These are phyloP conservation scores for Grigorovia transvaalensis DNA, from an alignment of 805 yeast species.

Conservation along the genomic window DNA sequence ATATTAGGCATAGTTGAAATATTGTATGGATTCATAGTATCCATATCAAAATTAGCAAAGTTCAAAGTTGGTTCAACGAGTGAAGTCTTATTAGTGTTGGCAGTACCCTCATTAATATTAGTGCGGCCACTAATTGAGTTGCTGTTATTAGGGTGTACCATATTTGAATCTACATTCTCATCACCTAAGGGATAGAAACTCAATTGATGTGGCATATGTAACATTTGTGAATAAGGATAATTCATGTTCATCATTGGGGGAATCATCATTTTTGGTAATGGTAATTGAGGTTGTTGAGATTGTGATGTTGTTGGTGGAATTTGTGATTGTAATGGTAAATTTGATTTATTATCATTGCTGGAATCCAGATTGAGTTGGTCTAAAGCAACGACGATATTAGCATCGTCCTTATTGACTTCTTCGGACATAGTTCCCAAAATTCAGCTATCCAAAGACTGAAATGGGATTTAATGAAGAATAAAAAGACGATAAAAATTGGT, in stretches of 20 bases:
- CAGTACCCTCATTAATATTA: not conserved
- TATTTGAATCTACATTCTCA: not conserved
- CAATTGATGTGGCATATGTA: slow-evolving; percentile 23
- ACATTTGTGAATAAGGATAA: slow-evolving; percentile 27
- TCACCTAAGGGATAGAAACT: slow-evolving; percentile 10
- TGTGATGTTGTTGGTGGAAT: no score
- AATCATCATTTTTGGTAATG: not conserved
- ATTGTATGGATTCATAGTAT: slow-evolving; percentile 1
- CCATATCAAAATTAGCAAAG: not conserved
- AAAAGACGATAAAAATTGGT: not conserved
- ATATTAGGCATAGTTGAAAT: slow-evolving; percentile 4
- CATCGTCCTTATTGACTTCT: not conserved
- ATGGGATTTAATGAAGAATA: not conserved
- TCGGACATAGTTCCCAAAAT: not conserved
- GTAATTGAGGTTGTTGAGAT: not conserved
- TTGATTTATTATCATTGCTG: not conserved
- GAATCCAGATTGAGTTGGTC: slow-evolving; percentile 24
- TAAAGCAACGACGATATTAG: slow-evolving; percentile 11
- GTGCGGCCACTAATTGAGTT: not conserved
- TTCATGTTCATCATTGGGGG: slow-evolving; percentile 26
- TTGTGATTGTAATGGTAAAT: not conserved
- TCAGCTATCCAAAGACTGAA: no score
- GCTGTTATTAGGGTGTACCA: not conserved
- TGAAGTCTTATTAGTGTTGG: not conserved
- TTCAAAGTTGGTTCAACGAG: not conserved